Percentiles rank a stretch among this genome's conserved stretches.
These are phyloP conservation scores for Leonotis leonurus DNA, from an alignment of 257 asterid genomes.

Conservation along the genomic window DNA sequence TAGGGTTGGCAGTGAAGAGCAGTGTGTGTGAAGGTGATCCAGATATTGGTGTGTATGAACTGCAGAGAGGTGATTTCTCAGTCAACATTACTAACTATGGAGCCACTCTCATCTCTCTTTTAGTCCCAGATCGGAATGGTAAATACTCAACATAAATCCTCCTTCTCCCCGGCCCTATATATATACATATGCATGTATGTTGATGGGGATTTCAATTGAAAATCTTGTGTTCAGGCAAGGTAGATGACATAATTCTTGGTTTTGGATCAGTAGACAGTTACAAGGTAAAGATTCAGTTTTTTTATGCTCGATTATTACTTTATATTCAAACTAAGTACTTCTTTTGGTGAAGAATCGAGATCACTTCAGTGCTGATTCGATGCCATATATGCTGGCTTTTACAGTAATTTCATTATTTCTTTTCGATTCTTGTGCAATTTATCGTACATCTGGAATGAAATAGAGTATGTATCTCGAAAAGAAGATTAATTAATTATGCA, in stretches of 20 bases:
- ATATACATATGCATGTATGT: not conserved
- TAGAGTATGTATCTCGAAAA: too few relatives aligned
- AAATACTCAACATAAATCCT: not conserved
- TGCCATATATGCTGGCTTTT: not conserved
- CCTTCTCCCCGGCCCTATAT: not conserved
- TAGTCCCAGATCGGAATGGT: conserved; percentile 68
- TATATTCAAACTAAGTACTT: not conserved
- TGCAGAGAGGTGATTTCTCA: conserved; percentile 39
- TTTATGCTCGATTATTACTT: not conserved
- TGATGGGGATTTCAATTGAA: not conserved
- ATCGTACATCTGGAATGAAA: too few relatives aligned
- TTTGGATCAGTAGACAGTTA: conserved; percentile 49
- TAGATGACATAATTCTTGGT: conserved; percentile 77
- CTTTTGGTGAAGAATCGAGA: not conserved
- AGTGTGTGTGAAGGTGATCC: conserved; percentile 18
- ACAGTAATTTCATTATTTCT: not conserved
- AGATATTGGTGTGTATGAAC: conserved; percentile 37
- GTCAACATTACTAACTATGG: conserved; percentile 65
- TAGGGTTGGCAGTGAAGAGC: conserved; percentile 7
- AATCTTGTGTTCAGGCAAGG: conserved; percentile 39
- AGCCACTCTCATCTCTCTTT: conserved; percentile 58
- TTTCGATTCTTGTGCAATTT: not conserved
- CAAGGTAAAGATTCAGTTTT: conserved; percentile 29
- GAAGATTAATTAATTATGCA: too few relatives aligned
- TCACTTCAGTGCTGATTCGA: not conserved